Conservation (phyloP, 495 filamentous ascomycete species). For the Echria macrotheca region DNA sequence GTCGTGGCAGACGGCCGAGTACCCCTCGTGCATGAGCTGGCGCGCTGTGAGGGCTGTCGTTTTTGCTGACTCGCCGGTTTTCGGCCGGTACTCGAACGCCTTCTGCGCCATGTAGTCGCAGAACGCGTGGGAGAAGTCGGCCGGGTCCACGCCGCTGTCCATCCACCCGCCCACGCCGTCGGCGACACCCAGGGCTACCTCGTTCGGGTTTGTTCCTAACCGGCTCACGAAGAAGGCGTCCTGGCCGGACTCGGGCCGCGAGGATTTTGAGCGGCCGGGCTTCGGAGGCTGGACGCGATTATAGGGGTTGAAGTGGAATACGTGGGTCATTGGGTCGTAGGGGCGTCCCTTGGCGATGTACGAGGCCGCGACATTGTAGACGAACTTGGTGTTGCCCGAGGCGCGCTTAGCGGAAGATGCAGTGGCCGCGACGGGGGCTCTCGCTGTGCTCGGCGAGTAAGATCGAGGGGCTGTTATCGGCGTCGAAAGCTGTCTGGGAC, state of each 20-base stretch:
- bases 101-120: conserved; percentile 82
- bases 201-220: conserved; percentile 51
- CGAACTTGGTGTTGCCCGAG: conserved; percentile 37
- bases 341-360: conserved; percentile 72
- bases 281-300: conserved; percentile 49
- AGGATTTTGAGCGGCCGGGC: conserved; percentile 39
- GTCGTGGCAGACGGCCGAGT: conserved; percentile 72
- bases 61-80: conserved; percentile 10
- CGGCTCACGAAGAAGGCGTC: conserved; percentile 92
- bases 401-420: conserved; percentile 9
- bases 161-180: conserved; percentile 96
- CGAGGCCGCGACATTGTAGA: conserved; percentile 62
- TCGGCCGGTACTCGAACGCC: conserved; percentile 46
- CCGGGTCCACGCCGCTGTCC: conserved; percentile 84
- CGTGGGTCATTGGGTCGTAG: conserved; percentile 64
- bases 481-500: too few relatives aligned
- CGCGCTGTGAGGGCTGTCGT: conserved; percentile 51
- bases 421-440: too few relatives aligned
- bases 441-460: too few relatives aligned
- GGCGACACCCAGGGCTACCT: conserved; percentile 76
- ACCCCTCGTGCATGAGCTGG: conserved; percentile 74
- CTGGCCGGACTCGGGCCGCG: conserved; percentile 75
- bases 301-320: conserved; percentile 71
- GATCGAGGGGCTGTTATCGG: too few relatives aligned
- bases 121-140: conserved; percentile 91